A percentile compares a stretch with the other conserved stretches of the same genome.
Evolutionary conservation across 495 filamentous ascomycete genomes (phyloP).

Genomic region (Cladorrhinum samala): DNA sequence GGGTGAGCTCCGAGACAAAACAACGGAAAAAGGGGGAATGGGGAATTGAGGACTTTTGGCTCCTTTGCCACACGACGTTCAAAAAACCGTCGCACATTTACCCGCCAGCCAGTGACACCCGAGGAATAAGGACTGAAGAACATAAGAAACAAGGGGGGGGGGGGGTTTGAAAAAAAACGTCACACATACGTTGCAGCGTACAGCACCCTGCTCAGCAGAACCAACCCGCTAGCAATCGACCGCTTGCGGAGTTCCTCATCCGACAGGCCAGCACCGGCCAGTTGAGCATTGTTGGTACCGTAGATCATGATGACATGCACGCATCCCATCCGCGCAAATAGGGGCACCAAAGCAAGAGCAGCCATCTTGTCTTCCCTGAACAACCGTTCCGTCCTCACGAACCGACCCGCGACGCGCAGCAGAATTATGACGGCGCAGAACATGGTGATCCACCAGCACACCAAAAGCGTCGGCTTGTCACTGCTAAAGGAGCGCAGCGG

Average conservation of each 20-base stretch:
- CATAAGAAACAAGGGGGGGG: too few species aligned
- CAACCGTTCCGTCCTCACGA: constrained; percentile 70
- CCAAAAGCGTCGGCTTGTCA: constrained; percentile 74
- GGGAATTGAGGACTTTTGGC: neutral
- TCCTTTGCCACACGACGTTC: neutral
- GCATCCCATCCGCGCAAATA: constrained; percentile 75
- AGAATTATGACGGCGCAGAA: constrained; percentile 79
- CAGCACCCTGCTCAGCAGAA: constrained; percentile 58
- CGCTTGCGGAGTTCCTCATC: constrained; percentile 44
- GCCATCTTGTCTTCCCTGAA: constrained; percentile 87
- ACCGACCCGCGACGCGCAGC: constrained; percentile 68
- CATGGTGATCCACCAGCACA: constrained; percentile 89
- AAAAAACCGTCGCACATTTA: too few species aligned
- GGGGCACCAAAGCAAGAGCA: constrained; percentile 69
- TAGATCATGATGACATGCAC: constrained; percentile 77
- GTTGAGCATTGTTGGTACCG: constrained; percentile 79
- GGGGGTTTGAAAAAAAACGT: constrained; percentile 5
- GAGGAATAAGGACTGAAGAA: neutral
- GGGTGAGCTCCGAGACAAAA: neutral
- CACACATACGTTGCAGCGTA: constrained; percentile 62
- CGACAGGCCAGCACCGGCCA: constrained; percentile 35
- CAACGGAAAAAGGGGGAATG: neutral
- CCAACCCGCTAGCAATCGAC: constrained; percentile 56
- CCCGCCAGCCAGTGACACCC: neutral
- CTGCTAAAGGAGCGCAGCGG: constrained; percentile 46